phyloP scores from a whole-genome alignment of 202 grass and related monocot genomes.

The Carex sylvatica region DNA sequence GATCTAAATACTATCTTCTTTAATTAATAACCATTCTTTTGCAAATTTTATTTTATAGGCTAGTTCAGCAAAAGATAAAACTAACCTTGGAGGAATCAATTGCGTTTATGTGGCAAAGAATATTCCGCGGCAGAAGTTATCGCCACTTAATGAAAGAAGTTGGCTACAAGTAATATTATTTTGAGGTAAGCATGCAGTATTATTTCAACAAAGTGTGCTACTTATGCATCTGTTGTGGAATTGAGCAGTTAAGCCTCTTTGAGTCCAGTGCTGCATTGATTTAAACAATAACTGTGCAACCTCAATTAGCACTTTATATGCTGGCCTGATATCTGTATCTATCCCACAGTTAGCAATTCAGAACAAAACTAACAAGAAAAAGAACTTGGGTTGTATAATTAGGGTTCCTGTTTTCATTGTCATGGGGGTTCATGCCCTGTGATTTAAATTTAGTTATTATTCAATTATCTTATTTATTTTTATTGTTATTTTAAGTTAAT shows the following conservation, averaged over 20 bases:
- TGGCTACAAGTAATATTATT: slow-evolving; percentile 65
- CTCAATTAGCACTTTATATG: background rate
- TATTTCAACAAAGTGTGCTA: background rate
- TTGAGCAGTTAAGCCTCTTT: background rate
- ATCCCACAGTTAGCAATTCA: background rate
- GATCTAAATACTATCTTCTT: background rate
- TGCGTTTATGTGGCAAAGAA: slow-evolving; percentile 65
- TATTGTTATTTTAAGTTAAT: background rate
- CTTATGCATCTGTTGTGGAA: background rate
- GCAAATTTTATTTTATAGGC: slow-evolving; percentile 40
- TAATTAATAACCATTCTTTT: background rate
- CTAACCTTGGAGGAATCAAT: slow-evolving; percentile 59
- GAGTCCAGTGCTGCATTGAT: background rate
- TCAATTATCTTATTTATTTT: background rate
- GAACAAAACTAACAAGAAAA: background rate
- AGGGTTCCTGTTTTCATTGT: background rate
- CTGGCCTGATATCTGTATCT: background rate
- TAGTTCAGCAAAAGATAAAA: slow-evolving; percentile 80
- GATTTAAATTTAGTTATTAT: background rate
- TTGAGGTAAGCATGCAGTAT: background rate
- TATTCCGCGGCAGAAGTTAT: slow-evolving; percentile 78
- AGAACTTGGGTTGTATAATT: background rate
- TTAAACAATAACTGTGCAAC: background rate
- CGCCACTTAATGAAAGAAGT: slow-evolving; percentile 91
- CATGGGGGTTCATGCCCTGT: background rate